phyloP scores from a whole-genome alignment of 1,284 basidiomycete species.

The Paramarasmius palmivorus region DNA sequence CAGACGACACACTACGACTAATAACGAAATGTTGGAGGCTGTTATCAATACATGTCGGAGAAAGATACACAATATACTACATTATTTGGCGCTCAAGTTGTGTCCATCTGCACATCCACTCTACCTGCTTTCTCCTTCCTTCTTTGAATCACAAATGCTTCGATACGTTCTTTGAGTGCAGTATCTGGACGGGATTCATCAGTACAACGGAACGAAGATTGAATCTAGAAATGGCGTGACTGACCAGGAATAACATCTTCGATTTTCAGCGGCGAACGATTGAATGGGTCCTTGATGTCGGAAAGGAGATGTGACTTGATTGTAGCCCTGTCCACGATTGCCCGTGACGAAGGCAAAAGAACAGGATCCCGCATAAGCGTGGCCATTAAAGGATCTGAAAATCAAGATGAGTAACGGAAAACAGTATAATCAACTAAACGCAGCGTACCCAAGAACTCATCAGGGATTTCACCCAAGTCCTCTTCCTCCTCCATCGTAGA shows the following conservation, averaged over 20 bases:
- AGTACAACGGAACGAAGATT: neutral
- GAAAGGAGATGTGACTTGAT: conserved; percentile 96
- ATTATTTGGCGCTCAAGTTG: neutral
- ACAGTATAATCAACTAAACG: too few relatives aligned
- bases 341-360: conserved; percentile 81
- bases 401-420: too few relatives aligned
- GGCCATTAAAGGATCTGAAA: conserved; percentile 86
- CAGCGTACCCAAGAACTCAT: conserved; percentile 90
- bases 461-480: conserved; percentile 91
- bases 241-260: conserved; percentile 81
- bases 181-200: conserved; percentile 29
- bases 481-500: conserved; percentile 84
- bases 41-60: too few relatives aligned
- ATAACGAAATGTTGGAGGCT: too few relatives aligned
- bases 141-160: conserved; percentile 40
- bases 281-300: conserved; percentile 91
- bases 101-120: neutral
- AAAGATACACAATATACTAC: neutral
- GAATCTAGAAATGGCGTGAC: conserved; percentile 25
- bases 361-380: conserved; percentile 98
- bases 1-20: too few relatives aligned
- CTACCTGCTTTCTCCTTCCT: conserved; percentile 28
- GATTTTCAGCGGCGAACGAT: conserved; percentile 76
- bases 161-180: conserved; percentile 46
- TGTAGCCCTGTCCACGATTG: conserved; percentile 86